phyloP scores from a whole-genome alignment of 2,329 filamentous ascomycete genomes.

The Fusarium vanettenii region DNA sequence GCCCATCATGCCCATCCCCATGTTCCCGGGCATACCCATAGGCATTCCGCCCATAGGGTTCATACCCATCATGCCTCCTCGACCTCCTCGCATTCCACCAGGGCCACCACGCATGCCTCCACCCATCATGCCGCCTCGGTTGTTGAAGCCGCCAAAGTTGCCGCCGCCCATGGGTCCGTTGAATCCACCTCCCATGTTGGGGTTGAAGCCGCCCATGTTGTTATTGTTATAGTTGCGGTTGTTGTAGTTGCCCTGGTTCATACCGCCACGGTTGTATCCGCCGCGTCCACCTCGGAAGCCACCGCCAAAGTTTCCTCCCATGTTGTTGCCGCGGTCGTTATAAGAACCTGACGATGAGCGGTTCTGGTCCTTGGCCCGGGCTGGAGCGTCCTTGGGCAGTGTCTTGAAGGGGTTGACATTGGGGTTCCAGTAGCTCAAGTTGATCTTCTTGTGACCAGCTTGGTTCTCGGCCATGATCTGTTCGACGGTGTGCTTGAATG shows the following conservation, averaged over 20 bases:
- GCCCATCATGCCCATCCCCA: slow-evolving; percentile 68
- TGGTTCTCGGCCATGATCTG: slow-evolving; percentile 62
- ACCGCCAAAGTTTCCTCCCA: slow-evolving; percentile 61
- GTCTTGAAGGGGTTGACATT: slow-evolving; percentile 90
- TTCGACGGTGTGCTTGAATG: slow-evolving; percentile 85
- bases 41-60: slow-evolving; percentile 59
- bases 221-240: slow-evolving; percentile 58
- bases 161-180: slow-evolving; percentile 65
- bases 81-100: slow-evolving; percentile 60
- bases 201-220: slow-evolving; percentile 54
- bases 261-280: slow-evolving; percentile 56
- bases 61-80: slow-evolving; percentile 65
- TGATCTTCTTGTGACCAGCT: slow-evolving; percentile 75
- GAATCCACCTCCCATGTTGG: slow-evolving; percentile 60
- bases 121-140: slow-evolving; percentile 59
- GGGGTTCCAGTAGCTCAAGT: slow-evolving; percentile 80
- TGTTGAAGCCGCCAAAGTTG: slow-evolving; percentile 61
- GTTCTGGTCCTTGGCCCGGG: slow-evolving; percentile 69
- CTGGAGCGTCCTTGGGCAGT: slow-evolving; percentile 85
- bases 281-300: slow-evolving; percentile 67
- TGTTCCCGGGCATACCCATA: slow-evolving; percentile 70
- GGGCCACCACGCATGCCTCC: slow-evolving; percentile 61
- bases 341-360: slow-evolving; percentile 64
- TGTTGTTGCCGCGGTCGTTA: slow-evolving; percentile 56
- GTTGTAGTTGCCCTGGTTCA: slow-evolving; percentile 59